Base-by-base conservation (phyloP, 768 basidiomycete species). In the Suillus sp. region DNA sequence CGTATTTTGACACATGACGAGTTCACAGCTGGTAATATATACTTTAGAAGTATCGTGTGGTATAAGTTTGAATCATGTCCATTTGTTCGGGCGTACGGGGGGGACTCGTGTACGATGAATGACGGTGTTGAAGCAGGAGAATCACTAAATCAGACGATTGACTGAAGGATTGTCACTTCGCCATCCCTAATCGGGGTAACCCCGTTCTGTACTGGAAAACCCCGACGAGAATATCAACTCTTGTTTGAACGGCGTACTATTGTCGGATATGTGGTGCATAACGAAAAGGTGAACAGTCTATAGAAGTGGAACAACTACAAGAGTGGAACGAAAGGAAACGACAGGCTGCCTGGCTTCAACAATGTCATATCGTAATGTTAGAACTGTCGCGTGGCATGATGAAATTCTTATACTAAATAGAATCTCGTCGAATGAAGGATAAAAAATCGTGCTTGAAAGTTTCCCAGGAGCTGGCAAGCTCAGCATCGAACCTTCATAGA, bases 381-480 rank as follows among this genome's bases (percentile, higher is more conserved):
- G 35, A 25, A 55, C 32, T 55, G 3, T 9, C 25, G 14, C 9
- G 55, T 25, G 16, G 14, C 2, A 56, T 56, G 34, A 55, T 22
- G 8, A 1, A 56, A 25, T 8, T 25, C 55, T 11, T 25, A 22
- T 38, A 18, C 25, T 5, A 56, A 27, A 37, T 18, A 18, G 55
- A 56, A 5, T 37, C 35, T 16, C 55, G 37, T 10, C 4, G 22
- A 37, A 56, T 56, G 37, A 56, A 35, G 37, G 55, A 37, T 10
- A 25, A 5, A 37, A 56, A 56, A 25, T 56, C 55, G 27, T 56
- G 22, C 18, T 56, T 18, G 16, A 38, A 38, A 37, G 4, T 25
- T 25, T 56, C 55, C 55, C 35, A 56, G 35, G 6, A 38, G 25
- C 22, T 11, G 55, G 55, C 55, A 25, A 56, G 37, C 37, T 56